Conservation (phyloP, 495 filamentous ascomycete genomes). For the Penicillium psychrofluorescens region DNA sequence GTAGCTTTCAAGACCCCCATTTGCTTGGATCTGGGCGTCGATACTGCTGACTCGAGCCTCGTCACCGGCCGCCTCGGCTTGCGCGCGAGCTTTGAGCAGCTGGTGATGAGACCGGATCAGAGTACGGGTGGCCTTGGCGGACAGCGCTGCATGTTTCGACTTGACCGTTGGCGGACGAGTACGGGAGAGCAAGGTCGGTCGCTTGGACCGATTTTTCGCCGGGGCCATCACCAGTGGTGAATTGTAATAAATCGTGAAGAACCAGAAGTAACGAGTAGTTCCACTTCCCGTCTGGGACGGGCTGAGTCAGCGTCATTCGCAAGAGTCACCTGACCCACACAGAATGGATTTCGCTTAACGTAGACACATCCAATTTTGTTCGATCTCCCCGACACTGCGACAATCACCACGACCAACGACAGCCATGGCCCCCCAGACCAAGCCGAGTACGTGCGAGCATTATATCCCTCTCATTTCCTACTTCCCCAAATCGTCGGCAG, state of each 20-base stretch:
- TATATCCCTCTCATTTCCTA: constrained; percentile 3
- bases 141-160: constrained; percentile 52
- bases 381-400: constrained; percentile 33
- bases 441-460: constrained; percentile 56
- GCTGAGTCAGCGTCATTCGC: constrained; percentile 3
- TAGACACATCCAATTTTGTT: constrained; percentile 35
- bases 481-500: no score
- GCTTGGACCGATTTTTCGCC: constrained; percentile 27
- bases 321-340: constrained; percentile 45
- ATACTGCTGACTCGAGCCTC: constrained; percentile 44
- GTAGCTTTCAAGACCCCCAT: constrained; percentile 78
- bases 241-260: no score
- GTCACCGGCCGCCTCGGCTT: constrained; percentile 61
- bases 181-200: constrained; percentile 50
- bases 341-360: constrained; percentile 43
- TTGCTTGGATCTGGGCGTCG: constrained; percentile 50
- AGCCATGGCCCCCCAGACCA: constrained; percentile 71
- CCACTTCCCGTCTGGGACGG: no score
- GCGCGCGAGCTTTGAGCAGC: constrained; percentile 66
- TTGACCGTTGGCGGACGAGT: constrained; percentile 57
- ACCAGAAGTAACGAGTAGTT: no score
- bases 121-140: constrained; percentile 69
- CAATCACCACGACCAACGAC: constrained; percentile 45
- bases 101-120: constrained; percentile 81
- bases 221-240: background rate